These are phyloP conservation scores for Sarocladium strictum DNA, from an alignment of 2,329 filamentous ascomycete genomes.

Conservation along the genomic window DNA sequence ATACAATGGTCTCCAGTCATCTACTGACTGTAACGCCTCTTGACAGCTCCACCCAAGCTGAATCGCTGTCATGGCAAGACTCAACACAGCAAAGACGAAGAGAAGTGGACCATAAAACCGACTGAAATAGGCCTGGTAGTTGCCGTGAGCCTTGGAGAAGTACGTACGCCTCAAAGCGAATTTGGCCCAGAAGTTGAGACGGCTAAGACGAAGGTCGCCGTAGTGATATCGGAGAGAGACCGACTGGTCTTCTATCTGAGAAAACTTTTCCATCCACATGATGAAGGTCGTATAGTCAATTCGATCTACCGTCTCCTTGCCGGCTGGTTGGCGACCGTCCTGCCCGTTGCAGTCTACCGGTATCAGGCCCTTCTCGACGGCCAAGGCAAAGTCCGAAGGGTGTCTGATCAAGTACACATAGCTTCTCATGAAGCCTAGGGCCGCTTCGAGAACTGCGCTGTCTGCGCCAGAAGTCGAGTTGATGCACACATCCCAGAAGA, in stretches of 20 bases:
- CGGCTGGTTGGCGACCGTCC: too few species aligned
- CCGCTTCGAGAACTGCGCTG: conserved; percentile 15
- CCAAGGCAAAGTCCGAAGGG: conserved; percentile 27
- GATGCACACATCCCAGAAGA: conserved; percentile 23
- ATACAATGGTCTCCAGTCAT: too few species aligned
- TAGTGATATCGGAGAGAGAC: conserved; percentile 27
- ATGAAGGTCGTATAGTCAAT: conserved; percentile 9
- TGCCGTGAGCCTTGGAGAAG: conserved; percentile 18
- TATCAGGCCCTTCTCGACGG: conserved; percentile 20
- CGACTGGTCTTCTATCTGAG: conserved; percentile 17
- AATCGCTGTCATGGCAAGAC: too few species aligned
- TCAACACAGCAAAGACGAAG: conserved; percentile 13
- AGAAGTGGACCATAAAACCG: conserved; percentile 18
- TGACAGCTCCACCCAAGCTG: too few species aligned
- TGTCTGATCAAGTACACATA: conserved; percentile 28
- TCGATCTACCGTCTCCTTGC: too few species aligned
- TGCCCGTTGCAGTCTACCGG: not conserved
- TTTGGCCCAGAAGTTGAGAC: conserved; percentile 22
- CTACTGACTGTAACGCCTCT: too few species aligned
- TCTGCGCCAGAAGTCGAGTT: conserved; percentile 9
- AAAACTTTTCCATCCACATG: conserved; percentile 21
- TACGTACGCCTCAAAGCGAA: conserved; percentile 15
- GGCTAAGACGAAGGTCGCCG: conserved; percentile 31
- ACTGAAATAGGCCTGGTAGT: conserved; percentile 19
- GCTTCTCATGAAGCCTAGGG: conserved; percentile 28